Evolutionary conservation across 1,284 basidiomycete species (phyloP), one percentile per base, ranked within the genome.

Genomic region (Tilletia horrida): DNA sequence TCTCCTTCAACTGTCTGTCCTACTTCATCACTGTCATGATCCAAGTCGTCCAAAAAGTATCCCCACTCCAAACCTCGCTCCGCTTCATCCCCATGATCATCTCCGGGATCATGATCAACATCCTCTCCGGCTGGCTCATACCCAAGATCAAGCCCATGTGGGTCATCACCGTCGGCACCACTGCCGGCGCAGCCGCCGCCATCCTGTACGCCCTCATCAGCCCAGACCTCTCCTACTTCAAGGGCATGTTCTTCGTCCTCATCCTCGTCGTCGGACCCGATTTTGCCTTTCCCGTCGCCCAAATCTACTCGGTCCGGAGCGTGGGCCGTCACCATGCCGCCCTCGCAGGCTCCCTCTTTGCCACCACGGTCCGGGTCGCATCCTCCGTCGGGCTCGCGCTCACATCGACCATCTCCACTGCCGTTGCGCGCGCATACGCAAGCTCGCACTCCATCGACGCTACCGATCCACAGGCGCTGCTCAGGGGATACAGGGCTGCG

Each of bases 231-330:
- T 81, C 87, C 0, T 95, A 90, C 80, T 93, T 91, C 91, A 87
- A 87, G 0, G 90, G 86, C 67, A 88, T 88, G 16, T 93, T 95
- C 83, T 90, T 91, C 3, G 87, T 89, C 0, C 88, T 91, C 45
- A 85, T 89, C 70, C 75, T 91, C 21, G 65, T 71, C 13, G 74
- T 76, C 1, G 73, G 66, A 1, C 69, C 77, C 0, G 79, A 80
- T 45, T 31, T 73, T 43, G 74, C 76, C 63, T 77, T 74, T 68
- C 73, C 76, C 0, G 71, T 70, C 8, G 74, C 71, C 3, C 65
- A 69, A 27, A 62, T 80, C 21, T 76, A 72, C 27, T 70, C 73
- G 13, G 75, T 71, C 57, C 69, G 71, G 7, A 69, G 71, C 23
- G 74, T 76, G 16, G 69, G 74, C 8, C 64, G 72, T 3, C 66